These are phyloP conservation scores for Silybum marianum DNA, from an alignment of 129 eudicot genomes.

Conservation along the genomic window DNA sequence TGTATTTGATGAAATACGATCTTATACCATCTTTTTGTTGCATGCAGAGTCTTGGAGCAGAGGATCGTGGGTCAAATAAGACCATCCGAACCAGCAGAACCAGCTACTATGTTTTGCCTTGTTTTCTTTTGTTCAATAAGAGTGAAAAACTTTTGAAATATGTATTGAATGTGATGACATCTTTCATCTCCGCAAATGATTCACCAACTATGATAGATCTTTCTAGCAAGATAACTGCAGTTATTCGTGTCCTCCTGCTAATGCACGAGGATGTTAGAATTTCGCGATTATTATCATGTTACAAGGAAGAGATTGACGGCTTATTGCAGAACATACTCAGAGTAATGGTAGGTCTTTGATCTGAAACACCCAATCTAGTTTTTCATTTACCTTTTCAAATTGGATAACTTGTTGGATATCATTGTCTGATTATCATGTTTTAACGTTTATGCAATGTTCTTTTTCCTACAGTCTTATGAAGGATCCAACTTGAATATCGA, in stretches of 20 bases:
- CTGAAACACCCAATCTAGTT: neutral
- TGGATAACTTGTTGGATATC: neutral
- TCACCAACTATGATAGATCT: slow-evolving; percentile 29
- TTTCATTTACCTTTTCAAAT: neutral
- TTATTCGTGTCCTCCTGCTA: slow-evolving; percentile 45
- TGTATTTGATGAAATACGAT: neutral
- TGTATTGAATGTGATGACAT: slow-evolving; percentile 49
- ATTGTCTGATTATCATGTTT: neutral
- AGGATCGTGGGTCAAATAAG: slow-evolving; percentile 23
- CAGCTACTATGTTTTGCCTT: slow-evolving; percentile 66
- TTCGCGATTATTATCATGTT: slow-evolving; percentile 35
- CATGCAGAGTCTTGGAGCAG: slow-evolving; percentile 51
- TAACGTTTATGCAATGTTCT: neutral
- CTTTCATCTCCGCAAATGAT: slow-evolving; percentile 36
- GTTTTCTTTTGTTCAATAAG: slow-evolving; percentile 52
- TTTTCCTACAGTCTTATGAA: slow-evolving; percentile 42
- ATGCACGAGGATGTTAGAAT: slow-evolving; percentile 55
- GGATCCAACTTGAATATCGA: slow-evolving; percentile 45
- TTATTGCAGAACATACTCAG: slow-evolving; percentile 44
- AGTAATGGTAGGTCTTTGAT: slow-evolving; percentile 43
- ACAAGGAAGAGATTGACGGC: slow-evolving; percentile 49
- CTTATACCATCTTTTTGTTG: slow-evolving; percentile 23
- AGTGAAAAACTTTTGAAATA: slow-evolving; percentile 47
- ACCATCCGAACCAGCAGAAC: slow-evolving; percentile 24
- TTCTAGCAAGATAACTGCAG: slow-evolving; percentile 46